Conservation (phyloP, 108 stramenopile species). For the Hondaea fermentalgiana region DNA sequence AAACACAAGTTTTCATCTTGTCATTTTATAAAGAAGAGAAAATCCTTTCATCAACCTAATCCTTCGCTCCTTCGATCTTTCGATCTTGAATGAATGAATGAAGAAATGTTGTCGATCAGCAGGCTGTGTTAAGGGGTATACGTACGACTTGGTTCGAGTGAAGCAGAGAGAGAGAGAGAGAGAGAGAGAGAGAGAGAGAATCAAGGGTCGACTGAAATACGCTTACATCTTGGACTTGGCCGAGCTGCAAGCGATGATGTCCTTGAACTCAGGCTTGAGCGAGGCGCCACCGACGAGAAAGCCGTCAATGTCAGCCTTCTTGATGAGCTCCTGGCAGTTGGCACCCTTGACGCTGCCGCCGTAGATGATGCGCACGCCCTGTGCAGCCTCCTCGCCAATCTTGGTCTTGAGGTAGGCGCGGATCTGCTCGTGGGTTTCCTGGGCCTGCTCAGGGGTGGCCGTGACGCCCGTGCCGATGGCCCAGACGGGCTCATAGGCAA, state of each 20-base stretch:
- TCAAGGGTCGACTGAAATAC: too few species aligned
- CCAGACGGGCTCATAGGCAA: slow-evolving; percentile 92
- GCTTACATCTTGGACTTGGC: not conserved
- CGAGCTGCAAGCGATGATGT: slow-evolving; percentile 57
- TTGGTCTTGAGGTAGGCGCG: slow-evolving; percentile 79
- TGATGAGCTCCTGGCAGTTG: slow-evolving; percentile 81
- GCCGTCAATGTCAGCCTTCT: slow-evolving; percentile 95
- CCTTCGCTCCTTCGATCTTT: too few species aligned
- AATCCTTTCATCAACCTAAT: too few species aligned
- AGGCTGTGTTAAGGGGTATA: too few species aligned
- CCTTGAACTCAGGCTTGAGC: slow-evolving; percentile 89
- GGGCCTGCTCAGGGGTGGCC: slow-evolving; percentile 98
- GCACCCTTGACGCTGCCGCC: slow-evolving; percentile 91
- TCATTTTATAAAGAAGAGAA: too few species aligned
- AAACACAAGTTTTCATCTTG: too few species aligned
- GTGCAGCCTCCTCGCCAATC: slow-evolving; percentile 70
- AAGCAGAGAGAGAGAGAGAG: too few species aligned
- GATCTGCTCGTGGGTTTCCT: slow-evolving; percentile 89
- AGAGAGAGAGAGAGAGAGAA: too few species aligned
- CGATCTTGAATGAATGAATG: too few species aligned
- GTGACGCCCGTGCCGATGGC: slow-evolving; percentile 96
- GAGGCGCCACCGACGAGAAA: slow-evolving; percentile 98
- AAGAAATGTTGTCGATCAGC: too few species aligned
- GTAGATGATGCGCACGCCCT: slow-evolving; percentile 81
- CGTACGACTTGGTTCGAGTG: too few species aligned